Evolutionary conservation across 768 basidiomycete species (phyloP), one percentile per base, ranked within the genome.

Genomic region (Mrakia frigida): DNA sequence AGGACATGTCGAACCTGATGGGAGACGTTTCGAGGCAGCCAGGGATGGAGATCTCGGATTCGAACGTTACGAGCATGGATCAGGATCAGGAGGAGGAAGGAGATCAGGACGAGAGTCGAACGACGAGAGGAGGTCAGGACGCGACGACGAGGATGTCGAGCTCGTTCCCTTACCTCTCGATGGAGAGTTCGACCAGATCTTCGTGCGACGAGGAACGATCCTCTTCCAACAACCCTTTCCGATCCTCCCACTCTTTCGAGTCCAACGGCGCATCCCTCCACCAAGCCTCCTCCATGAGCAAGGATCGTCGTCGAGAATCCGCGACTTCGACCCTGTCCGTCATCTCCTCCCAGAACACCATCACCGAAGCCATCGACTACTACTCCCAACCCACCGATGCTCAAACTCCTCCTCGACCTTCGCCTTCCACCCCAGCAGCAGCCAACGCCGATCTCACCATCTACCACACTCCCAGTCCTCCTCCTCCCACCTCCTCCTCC

Each of bases 1-100:
- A n/a, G 25, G 60, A 74, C 61, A 74, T 74, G 73, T 65, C 60
- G 10, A 65, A 74, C 61, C 73, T 74, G 37, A 37, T 68, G 65
- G 65, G 65, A 16, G 65, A 68, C 25, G 25, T 68, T 35, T 43
- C 65, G 21, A 35, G 65, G 23, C 65, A 68, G 65, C 65, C 65
- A 39, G 65, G 65, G 39, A 68, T 68, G 65, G 18, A 10, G 5
- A 39, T 39, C 21, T 43, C 39, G 25, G 37, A 68, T 10, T 68
- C 65, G 23, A 39, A 43, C 10, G 21, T 39, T 9, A 39, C 39
- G 14, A 68, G 23, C 25, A 39, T 33, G 35, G 37, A 39, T 50
- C 14, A 50, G 35, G 37, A 39, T 50, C 14, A 50, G 46, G 46
- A 50, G 46, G 46, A 50, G 46, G 46, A 50, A 4, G 46, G 46